phyloP scores from a whole-genome alignment of 371 early-diverging fungal genomes.

The Smittium culicis region DNA sequence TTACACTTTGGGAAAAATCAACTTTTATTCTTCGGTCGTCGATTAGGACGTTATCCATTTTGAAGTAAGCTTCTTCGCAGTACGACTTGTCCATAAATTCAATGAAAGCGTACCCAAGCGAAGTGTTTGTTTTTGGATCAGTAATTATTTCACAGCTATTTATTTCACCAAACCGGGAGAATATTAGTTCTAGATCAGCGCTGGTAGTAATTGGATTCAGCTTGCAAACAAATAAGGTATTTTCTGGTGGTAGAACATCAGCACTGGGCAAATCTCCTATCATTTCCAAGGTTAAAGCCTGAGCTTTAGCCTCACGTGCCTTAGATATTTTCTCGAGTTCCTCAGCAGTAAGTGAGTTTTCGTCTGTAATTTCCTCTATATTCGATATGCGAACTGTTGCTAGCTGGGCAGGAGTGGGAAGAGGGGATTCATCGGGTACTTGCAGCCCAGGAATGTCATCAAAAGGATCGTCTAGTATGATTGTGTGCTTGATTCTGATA shows the following conservation, averaged over 20 bases:
- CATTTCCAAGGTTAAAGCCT: conserved; percentile 91
- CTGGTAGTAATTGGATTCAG: conserved; percentile 84
- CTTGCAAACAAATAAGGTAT: conserved; percentile 91
- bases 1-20: conserved; percentile 94
- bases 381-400: conserved; percentile 64
- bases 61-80: conserved; percentile 63
- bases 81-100: conserved; percentile 79
- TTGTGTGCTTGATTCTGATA: conserved; percentile 84
- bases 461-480: conserved; percentile 88
- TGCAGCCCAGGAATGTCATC: conserved; percentile 61
- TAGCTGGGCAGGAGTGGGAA: conserved; percentile 64
- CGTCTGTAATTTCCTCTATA: conserved; percentile 51
- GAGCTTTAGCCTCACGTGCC: conserved; percentile 68
- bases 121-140: conserved; percentile 69
- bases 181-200: conserved; percentile 85
- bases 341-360: conserved; percentile 45
- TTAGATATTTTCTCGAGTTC: conserved; percentile 40
- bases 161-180: conserved; percentile 83
- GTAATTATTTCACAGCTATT: conserved; percentile 82
- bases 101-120: conserved; percentile 87
- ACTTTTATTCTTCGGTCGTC: conserved; percentile 95
- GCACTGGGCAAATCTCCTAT: conserved; percentile 95
- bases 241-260: conserved; percentile 92
- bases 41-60: conserved; percentile 76
- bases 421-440: conserved; percentile 62